Evolutionary conservation across 176 grass and related monocot species (phyloP), one percentile per base, ranked within the genome.

Genomic region (Zoysia japonica): DNA sequence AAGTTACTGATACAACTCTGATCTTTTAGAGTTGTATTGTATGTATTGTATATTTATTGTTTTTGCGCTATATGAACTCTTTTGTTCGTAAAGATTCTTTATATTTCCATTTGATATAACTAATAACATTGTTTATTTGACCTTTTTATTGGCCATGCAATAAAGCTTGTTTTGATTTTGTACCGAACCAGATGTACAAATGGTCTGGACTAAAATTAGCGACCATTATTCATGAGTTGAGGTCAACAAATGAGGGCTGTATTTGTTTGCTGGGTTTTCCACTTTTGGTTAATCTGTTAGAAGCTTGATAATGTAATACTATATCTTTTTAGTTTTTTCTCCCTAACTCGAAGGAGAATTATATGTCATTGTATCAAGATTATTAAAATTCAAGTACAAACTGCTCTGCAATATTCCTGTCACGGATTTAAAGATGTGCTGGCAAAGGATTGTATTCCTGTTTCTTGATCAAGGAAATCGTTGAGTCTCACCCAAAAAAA

Each of bases 1-100:
- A 48, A 99, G 92, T 78, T 10, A 19, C 48, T 53, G 7, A 48
- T 61, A 37, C 72, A 78, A 7, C 17, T 19, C 0, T 17, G 5
- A 17, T 55, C 5, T 5, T 55, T 2, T 4, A 17, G 5, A 55
- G 53, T 17, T 55, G 5, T 28, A 28, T 28, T 28, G 28, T 28
- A 28, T 28, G 28, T 28, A 28, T 28, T 28, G 28, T 55, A 28
- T 28, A 28, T 28, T 28, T 28, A 28, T 28, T 28, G 0, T 28
- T 64, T 80, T 35, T 9, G 28, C 28, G 28, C 28, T 45, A 13
- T n/a, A 13, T 40, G 13, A 12, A 53, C 12, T 5, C 15, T 53
- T 15, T 8, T 19, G 17, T 19, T 57, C 5, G 17, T 57, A 55
- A 55, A 76, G 2, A 63, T 70, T 70, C 53, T 83, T 4, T 15